Conservation (phyloP, 2,329 filamentous ascomycete genomes). For the Penicillium italicum region DNA sequence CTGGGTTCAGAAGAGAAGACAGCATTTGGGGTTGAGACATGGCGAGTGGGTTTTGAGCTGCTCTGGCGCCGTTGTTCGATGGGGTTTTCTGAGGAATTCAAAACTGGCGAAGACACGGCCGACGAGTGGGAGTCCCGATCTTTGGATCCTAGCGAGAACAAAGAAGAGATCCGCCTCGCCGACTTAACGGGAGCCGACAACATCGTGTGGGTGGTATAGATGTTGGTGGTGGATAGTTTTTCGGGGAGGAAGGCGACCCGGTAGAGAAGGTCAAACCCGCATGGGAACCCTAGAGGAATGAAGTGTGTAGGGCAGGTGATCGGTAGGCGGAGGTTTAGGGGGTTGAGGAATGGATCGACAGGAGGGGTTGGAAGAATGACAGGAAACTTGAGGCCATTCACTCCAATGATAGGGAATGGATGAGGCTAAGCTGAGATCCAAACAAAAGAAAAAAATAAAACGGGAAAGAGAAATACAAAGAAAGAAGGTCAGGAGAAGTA, state of each 20-base stretch:
- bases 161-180: conserved; percentile 45
- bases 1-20: conserved; percentile 26
- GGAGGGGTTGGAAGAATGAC: conserved; percentile 34
- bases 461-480: neutral
- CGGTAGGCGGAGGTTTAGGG: conserved; percentile 11
- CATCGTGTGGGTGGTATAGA: conserved; percentile 28
- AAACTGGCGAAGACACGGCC: conserved; percentile 17
- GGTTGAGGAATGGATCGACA: conserved; percentile 37
- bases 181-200: conserved; percentile 43
- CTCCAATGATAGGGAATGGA: conserved; percentile 3
- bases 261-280: conserved; percentile 13
- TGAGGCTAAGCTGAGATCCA: neutral
- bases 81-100: conserved; percentile 14
- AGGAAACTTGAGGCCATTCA: conserved; percentile 2
- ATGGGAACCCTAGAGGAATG: conserved; percentile 13
- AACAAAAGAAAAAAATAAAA: neutral
- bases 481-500: neutral
- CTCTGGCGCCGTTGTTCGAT: conserved; percentile 28
- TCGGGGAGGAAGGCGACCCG: conserved; percentile 1
- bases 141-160: conserved; percentile 43
- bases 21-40: conserved; percentile 34
- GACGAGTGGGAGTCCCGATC: conserved; percentile 33
- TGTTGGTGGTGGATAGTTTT: neutral
- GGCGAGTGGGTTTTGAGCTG: conserved; percentile 32
- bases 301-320: conserved; percentile 8